These are phyloP conservation scores for Solanum clarkiae DNA, from an alignment of 257 asterid genomes.

Conservation along the genomic window DNA sequence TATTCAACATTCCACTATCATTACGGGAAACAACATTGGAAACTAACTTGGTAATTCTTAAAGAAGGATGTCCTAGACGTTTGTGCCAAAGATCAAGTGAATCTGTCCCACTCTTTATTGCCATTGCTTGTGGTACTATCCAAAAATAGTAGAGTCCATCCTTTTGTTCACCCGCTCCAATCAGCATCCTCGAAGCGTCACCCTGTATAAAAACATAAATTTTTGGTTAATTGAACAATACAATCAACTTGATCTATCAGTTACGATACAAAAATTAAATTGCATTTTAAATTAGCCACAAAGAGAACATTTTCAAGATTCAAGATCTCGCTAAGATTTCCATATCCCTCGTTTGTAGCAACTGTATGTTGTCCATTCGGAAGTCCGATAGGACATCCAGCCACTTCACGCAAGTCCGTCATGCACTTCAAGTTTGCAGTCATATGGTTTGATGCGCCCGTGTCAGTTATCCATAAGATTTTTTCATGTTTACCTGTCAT, in stretches of 20 bases:
- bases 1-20: too few species aligned
- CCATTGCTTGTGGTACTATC: too few species aligned
- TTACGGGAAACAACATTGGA: not conserved
- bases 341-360: not conserved
- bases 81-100: not conserved
- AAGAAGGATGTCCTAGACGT: not conserved
- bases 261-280: not conserved
- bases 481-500: not conserved
- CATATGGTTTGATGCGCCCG: not conserved
- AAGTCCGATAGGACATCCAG: not conserved
- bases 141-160: not conserved
- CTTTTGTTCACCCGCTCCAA: not conserved
- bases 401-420: not conserved
- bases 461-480: not conserved
- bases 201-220: not conserved
- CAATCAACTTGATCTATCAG: not conserved
- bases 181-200: too few species aligned
- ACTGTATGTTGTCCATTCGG: not conserved
- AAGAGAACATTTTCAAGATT: not conserved
- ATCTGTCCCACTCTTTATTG: not conserved
- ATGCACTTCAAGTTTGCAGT: not conserved
- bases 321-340: not conserved
- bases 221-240: not conserved
- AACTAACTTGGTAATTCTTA: not conserved
- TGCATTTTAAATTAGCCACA: not conserved